Base-by-base conservation (phyloP, 257 asterid species). In the Nemophila menziesii region DNA sequence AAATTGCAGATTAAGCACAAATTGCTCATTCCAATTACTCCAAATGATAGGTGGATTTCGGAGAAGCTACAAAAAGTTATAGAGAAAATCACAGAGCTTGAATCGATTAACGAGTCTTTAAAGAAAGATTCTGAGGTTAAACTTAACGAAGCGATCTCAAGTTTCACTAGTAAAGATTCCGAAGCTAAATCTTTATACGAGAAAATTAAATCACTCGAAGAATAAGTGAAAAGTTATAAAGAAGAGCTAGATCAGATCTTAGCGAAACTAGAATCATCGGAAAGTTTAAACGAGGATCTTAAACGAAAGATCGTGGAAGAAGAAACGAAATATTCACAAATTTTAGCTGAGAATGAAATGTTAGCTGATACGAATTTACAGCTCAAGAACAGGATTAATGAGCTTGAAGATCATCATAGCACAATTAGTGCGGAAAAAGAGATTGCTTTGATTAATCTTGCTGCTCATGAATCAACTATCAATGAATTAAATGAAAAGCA, bases 161-260 rank as follows among this genome's bases (percentile, higher is more conserved):
- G 55, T 56, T 67, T 71, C 61, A 51, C 67, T 51, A 69, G 22
- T 57, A 75, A 79, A 67, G 93, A 79, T 62, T 69, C 80, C 2
- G 95, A 87, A 77, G 76, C 66, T 1, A 74, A 73, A 38, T 55
- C 69, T 16, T 40, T 87, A 69, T 58, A 62, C 10, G 93, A 78
- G 53, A 84, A 74, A 66, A 54, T 70, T 49, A 55, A 52, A 36
- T 55, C 57, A 51, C 78, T 89, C 27, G 95, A 84, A 61, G 77
- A 58, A 60, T 74, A 75, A 60, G 72, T 80, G 45, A 64, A 58
- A 58, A 55, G 49, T 53, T 76, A 78, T 52, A 79, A 58, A 34
- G 71, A 65, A 57, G 82, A 86, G 50, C 65, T 82, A 48, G 82
- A 73, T 49, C 82, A 69, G 60, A 63, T 75, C 51, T 24, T 69